These are phyloP conservation scores for Botrytis pseudocinerea DNA, from an alignment of 2,329 filamentous ascomycete species.

Conservation along the genomic window DNA sequence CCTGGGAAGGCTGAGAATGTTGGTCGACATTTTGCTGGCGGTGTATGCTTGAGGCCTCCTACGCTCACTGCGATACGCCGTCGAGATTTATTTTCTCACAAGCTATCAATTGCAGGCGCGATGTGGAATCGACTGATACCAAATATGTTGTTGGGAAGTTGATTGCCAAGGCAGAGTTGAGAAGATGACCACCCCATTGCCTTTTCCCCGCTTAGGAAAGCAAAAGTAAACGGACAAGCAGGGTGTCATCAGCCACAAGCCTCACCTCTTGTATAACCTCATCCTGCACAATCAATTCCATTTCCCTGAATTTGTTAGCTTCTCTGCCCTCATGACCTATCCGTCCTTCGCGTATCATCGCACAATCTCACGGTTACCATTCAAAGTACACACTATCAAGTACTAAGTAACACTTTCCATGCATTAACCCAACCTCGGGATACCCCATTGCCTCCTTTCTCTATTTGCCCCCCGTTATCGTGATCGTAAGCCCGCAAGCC, in stretches of 20 bases:
- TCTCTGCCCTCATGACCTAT: background rate
- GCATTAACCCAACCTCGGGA: background rate
- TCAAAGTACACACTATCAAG: background rate
- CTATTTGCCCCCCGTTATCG: background rate
- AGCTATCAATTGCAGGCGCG: background rate
- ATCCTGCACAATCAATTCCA: background rate
- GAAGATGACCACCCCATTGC: background rate
- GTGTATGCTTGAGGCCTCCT: background rate
- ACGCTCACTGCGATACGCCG: background rate
- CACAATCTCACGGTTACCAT: background rate
- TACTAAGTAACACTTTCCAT: background rate
- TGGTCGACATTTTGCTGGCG: conserved; percentile 5
- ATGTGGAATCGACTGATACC: background rate
- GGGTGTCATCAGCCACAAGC: background rate
- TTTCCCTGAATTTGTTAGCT: background rate
- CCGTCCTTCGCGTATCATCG: background rate
- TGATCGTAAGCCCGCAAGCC: background rate
- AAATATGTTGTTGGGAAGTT: background rate
- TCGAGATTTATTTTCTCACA: background rate
- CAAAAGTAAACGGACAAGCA: background rate
- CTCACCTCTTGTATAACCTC: background rate
- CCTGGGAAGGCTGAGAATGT: conserved; percentile 22
- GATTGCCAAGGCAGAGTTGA: background rate
- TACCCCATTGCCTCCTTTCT: background rate
- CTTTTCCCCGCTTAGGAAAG: background rate